Base-by-base conservation (phyloP, 2,329 filamentous ascomycete species). In the Apiospora phragmitis region DNA sequence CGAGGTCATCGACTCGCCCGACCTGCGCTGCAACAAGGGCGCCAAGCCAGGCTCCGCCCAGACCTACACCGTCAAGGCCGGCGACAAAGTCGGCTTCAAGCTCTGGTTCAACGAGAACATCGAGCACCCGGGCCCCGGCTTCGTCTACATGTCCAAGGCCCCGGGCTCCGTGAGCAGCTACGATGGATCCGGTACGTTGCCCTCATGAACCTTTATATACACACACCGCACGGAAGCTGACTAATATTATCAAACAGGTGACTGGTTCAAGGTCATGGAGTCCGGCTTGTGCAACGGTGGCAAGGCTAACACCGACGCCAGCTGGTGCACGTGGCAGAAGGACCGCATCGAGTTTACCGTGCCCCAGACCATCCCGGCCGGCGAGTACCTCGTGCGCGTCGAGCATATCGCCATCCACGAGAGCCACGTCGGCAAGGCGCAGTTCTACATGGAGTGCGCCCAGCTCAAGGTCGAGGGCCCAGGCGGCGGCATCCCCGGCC, bases 71-170 rank as follows among this genome's bases (percentile, higher is more conserved):
- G 85, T 87, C 71, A 83, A 83, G 70, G 82, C 85, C 4, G 86
- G 86, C 55, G 81, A 85, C 78, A 82, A 85, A 77, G 76, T 88
- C 77, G 80, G 84, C 75, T 79, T 87, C 81, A 81, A 87, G 83
- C 74, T 88, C 74, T 80, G 85, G 80, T 79, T 86, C 81, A 82
- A 83, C 76, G 81, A 85, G 74, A 76, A 84, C 76, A 83, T 88
- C 76, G 81, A 84, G 79, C 83, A 84, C 74, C 83, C 83, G 7
- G 83, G 83, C 14, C 81, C 83, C 0, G 80, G 82, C 21, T 80
- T 80, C 72, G 76, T 84, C 72, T 84, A 84, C 76, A 78, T 85
- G 78, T 82, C 82, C 59, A 81, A 81, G 72, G 84, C 85, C 7
- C 66, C 66, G 16, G 45, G 45, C 18, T 32, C 42, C 21, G 66